phyloP scores from a whole-genome alignment of 2,329 filamentous ascomycete genomes.

The Chrysoporthe puriensis region DNA sequence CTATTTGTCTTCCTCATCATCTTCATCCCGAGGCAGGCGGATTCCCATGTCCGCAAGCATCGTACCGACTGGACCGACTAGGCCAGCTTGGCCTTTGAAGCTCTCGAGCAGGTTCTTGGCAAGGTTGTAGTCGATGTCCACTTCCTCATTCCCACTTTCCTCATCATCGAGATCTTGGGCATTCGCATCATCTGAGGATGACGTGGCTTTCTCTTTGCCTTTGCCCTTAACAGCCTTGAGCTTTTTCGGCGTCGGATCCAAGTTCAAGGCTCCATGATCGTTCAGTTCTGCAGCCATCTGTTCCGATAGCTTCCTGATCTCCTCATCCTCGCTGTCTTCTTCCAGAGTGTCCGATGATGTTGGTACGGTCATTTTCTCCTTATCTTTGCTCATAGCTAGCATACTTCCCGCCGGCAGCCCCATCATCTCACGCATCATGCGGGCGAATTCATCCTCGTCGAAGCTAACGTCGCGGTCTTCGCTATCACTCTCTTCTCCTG shows the following conservation, averaged over 20 bases:
- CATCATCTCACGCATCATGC: constrained; percentile 93
- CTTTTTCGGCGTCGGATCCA: constrained; percentile 46
- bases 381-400: constrained; percentile 14
- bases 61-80: constrained; percentile 85
- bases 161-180: constrained; percentile 49
- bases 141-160: constrained; percentile 58
- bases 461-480: constrained; percentile 80
- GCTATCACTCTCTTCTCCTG: constrained; percentile 57
- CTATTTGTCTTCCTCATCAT: constrained; percentile 36
- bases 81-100: constrained; percentile 86
- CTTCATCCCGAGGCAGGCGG: constrained; percentile 73
- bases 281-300: constrained; percentile 76
- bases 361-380: constrained; percentile 15
- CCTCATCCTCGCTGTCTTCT: constrained; percentile 56
- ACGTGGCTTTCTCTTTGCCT: constrained; percentile 16
- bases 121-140: constrained; percentile 83
- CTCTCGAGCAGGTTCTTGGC: constrained; percentile 90
- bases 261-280: constrained; percentile 66
- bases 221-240: constrained; percentile 37
- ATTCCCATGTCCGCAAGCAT: constrained; percentile 86
- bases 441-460: constrained; percentile 81
- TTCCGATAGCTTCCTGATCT: constrained; percentile 67
- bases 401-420: constrained; percentile 51
- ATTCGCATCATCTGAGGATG: constrained; percentile 18
- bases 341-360: background rate